Conservation (phyloP, 139 green algal genomes). For the Ulvella scutata region DNA sequence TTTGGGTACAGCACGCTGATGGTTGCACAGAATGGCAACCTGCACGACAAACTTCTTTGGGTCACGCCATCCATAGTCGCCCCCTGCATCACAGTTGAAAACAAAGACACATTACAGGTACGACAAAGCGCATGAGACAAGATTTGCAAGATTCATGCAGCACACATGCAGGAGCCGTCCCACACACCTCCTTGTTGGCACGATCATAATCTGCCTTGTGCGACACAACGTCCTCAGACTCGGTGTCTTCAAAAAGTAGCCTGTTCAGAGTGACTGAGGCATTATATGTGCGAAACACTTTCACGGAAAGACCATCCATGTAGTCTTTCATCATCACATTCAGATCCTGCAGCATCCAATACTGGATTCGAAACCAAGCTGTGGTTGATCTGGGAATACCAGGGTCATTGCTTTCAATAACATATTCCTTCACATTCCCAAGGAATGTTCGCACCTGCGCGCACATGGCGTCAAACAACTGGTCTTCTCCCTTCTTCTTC, state of each 20-base stretch:
- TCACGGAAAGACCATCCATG: slow-evolving; percentile 91
- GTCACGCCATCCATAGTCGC: no score
- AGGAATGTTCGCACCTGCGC: slow-evolving; percentile 22
- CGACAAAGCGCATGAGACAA: no score
- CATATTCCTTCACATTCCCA: no score
- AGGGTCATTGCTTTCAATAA: no score
- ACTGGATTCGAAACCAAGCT: no score
- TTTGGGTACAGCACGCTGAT: slow-evolving; percentile 85
- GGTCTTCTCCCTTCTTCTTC: slow-evolving; percentile 51
- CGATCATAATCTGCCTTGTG: slow-evolving; percentile 82
- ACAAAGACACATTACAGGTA: no score
- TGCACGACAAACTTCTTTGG: slow-evolving; percentile 13
- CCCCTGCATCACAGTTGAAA: no score
- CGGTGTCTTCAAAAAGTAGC: slow-evolving; percentile 50
- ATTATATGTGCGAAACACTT: slow-evolving; percentile 99
- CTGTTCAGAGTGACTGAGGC: slow-evolving; percentile 82
- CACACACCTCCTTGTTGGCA: slow-evolving; percentile 91
- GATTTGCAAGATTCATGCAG: background rate
- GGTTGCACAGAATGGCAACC: slow-evolving; percentile 98
- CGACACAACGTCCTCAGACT: slow-evolving; percentile 11
- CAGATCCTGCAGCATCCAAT: slow-evolving; percentile 43
- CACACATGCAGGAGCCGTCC: background rate
- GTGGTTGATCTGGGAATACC: no score
- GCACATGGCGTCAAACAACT: slow-evolving; percentile 90
- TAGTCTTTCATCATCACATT: slow-evolving; percentile 90